Evolutionary conservation across 148 eudicot species (phyloP).

Genomic region (Amaranthus hypochondriacus): DNA sequence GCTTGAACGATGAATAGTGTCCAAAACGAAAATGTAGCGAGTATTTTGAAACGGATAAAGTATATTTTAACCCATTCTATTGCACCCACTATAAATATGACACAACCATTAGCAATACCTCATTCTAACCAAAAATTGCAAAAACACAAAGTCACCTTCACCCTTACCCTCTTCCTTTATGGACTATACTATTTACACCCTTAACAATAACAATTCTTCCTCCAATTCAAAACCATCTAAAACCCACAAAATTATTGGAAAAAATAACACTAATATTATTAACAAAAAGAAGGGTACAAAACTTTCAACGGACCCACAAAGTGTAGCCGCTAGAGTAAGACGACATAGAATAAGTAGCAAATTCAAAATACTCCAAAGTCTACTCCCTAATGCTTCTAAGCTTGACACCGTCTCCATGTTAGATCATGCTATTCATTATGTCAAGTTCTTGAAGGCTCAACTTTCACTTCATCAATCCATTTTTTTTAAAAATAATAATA

Average conservation of each 20-base stretch:
- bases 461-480: slow-evolving; percentile 52
- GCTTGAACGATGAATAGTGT: no score
- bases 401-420: slow-evolving; percentile 72
- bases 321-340: slow-evolving; percentile 65
- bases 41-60: no score
- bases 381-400: slow-evolving; percentile 64
- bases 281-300: slow-evolving; percentile 21
- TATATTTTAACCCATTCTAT: no score
- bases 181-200: slow-evolving; percentile 19
- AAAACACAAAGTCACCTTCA: neutral
- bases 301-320: slow-evolving; percentile 73
- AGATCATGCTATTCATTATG: slow-evolving; percentile 66
- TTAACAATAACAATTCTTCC: neutral
- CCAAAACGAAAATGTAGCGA: no score
- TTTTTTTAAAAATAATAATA: slow-evolving; percentile 10
- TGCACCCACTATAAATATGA: slow-evolving; percentile 13
- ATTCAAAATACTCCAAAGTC: slow-evolving; percentile 56
- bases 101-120: neutral
- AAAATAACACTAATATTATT: neutral
- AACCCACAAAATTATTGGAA: neutral
- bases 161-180: slow-evolving; percentile 1
- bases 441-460: slow-evolving; percentile 62
- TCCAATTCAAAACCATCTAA: neutral
- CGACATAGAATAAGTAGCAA: slow-evolving; percentile 63
- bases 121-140: slow-evolving; percentile 9